These are phyloP conservation scores for Blepharisma undulans DNA, from an alignment of 169 alveolate genomes.

Conservation along the genomic window DNA sequence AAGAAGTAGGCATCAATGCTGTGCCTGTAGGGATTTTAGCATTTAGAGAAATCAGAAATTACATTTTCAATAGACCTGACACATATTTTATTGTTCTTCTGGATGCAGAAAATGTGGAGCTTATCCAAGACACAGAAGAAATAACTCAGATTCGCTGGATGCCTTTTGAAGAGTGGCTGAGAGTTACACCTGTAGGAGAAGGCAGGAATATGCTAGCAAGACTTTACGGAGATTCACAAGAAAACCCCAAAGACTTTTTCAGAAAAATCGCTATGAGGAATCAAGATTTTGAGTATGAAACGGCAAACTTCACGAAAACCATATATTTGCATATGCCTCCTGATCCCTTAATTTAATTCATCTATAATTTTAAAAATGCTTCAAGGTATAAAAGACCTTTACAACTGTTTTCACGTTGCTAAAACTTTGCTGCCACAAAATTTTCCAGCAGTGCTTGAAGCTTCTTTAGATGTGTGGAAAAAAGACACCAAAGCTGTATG, in stretches of 20 bases:
- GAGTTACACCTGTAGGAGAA: background rate
- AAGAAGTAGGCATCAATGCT: slow-evolving; percentile 19
- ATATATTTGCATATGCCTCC: background rate
- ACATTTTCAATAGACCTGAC: background rate
- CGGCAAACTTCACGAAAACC: background rate
- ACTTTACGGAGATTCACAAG: background rate
- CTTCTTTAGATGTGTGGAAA: background rate
- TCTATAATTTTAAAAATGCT: background rate
- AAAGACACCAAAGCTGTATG: slow-evolving; percentile 3
- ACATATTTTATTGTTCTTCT: background rate
- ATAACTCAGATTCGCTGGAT: background rate
- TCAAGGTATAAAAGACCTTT: slow-evolving; percentile 1
- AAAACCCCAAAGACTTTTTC: background rate
- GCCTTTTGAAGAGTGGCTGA: slow-evolving; percentile 17
- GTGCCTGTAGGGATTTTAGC: background rate
- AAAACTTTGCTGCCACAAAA: background rate
- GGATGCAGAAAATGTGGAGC: background rate
- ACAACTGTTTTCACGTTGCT: background rate
- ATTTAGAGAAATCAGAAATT: slow-evolving; percentile 10
- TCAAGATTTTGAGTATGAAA: background rate
- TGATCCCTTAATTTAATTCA: background rate
- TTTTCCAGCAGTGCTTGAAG: background rate
- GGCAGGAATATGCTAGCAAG: background rate
- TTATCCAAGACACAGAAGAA: background rate
- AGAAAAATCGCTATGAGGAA: background rate